Evolutionary conservation across 2,329 filamentous ascomycete genomes (phyloP).

Genomic region (Ramularia endophylla): DNA sequence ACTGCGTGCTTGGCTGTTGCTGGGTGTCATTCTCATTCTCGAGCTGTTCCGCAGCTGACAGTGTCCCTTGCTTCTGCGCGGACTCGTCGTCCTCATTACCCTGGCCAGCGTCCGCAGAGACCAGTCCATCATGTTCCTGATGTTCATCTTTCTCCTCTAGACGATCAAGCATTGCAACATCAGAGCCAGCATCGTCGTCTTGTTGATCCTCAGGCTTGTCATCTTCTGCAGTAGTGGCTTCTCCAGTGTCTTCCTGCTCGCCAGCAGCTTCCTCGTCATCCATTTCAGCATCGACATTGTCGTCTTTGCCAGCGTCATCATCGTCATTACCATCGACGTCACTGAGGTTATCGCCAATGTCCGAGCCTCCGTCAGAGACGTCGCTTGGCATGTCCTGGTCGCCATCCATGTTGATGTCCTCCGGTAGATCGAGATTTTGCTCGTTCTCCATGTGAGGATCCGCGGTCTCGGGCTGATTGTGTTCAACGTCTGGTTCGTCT

Average conservation of each 20-base stretch:
- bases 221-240: slow-evolving; percentile 26
- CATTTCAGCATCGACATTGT: slow-evolving; percentile 18
- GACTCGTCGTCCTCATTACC: slow-evolving; percentile 38
- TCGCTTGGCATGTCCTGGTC: slow-evolving; percentile 51
- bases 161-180: slow-evolving; percentile 35
- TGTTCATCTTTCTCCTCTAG: slow-evolving; percentile 31
- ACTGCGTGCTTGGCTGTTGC: slow-evolving; percentile 18
- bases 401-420: slow-evolving; percentile 78
- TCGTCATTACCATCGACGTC: slow-evolving; percentile 13
- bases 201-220: slow-evolving; percentile 32
- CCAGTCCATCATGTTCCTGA: slow-evolving; percentile 41
- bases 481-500: slow-evolving; percentile 57
- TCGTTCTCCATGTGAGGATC: slow-evolving; percentile 76
- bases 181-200: slow-evolving; percentile 36
- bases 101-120: slow-evolving; percentile 38
- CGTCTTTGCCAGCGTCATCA: slow-evolving; percentile 13
- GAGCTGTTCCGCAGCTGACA: slow-evolving; percentile 35
- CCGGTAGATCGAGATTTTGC: slow-evolving; percentile 74
- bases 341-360: slow-evolving; percentile 19
- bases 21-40: slow-evolving; percentile 17
- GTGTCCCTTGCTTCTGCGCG: slow-evolving; percentile 30
- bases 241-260: slow-evolving; percentile 19
- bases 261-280: slow-evolving; percentile 15
- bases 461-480: slow-evolving; percentile 60
- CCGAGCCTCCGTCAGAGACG: slow-evolving; percentile 33